A percentile compares a stretch with the other conserved stretches of the same genome.
These are phyloP conservation scores for Nemania sp. DNA, from an alignment of 2,329 filamentous ascomycete genomes.

Conservation along the genomic window DNA sequence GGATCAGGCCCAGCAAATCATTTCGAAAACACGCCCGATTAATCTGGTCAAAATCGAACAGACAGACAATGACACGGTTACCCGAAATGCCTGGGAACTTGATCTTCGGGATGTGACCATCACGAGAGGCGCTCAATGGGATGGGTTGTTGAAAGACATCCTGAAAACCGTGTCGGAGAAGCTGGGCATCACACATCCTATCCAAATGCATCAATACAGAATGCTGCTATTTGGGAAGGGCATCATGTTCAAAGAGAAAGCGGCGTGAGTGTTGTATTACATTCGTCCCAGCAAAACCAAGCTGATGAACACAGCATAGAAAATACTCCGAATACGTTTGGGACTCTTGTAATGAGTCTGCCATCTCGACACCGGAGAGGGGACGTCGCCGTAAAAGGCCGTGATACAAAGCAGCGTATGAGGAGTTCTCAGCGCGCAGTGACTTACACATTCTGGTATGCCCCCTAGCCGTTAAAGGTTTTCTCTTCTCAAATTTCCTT, in stretches of 20 bases:
- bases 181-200: slow-evolving; percentile 41
- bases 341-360: slow-evolving; percentile 53
- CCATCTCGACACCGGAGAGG: slow-evolving; percentile 55
- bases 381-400: slow-evolving; percentile 48
- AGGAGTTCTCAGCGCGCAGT: not conserved
- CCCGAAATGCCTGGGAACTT: slow-evolving; percentile 51
- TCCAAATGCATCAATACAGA: slow-evolving; percentile 49
- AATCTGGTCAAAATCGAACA: slow-evolving; percentile 47
- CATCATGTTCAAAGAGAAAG: slow-evolving; percentile 53
- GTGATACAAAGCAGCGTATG: slow-evolving; percentile 35
- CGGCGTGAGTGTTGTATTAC: slow-evolving; percentile 40
- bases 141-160: not conserved
- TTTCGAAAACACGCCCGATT: slow-evolving; percentile 37
- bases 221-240: slow-evolving; percentile 55
- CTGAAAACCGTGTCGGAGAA: slow-evolving; percentile 7
- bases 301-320: slow-evolving; percentile 43
- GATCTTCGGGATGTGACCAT: slow-evolving; percentile 46
- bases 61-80: slow-evolving; percentile 46
- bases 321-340: slow-evolving; percentile 54
- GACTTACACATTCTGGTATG: slow-evolving; percentile 6
- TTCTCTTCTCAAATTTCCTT: too few species aligned
- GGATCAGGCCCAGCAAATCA: slow-evolving; percentile 28
- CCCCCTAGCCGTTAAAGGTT: not conserved
- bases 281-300: not conserved
- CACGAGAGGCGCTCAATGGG: slow-evolving; percentile 3